Percentiles rank a stretch among this genome's conserved stretches.
These are phyloP conservation scores for Dendrobium chrysotoxum DNA, from an alignment of 106 monocot genomes.

Conservation along the genomic window DNA sequence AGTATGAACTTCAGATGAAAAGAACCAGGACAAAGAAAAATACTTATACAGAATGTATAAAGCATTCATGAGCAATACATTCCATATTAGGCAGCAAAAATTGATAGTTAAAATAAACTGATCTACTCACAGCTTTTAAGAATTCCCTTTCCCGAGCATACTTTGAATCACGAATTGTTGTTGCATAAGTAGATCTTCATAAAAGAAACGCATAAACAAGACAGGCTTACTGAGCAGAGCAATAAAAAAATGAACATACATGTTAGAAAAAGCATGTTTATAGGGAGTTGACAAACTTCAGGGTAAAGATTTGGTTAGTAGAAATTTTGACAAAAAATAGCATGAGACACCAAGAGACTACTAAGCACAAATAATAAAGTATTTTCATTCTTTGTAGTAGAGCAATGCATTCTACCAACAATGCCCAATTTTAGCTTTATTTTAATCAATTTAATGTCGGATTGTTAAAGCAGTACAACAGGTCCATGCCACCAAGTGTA, in stretches of 20 bases:
- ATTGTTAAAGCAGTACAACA: not conserved
- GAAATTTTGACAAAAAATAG: not conserved
- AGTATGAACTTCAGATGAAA: not conserved
- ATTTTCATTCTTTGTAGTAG: not conserved
- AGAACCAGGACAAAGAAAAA: not conserved
- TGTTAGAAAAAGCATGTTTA: not conserved
- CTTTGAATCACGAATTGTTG: slow-evolving; percentile 90
- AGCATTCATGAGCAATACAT: not conserved
- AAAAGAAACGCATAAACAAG: slow-evolving; percentile 4
- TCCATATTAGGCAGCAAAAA: not conserved
- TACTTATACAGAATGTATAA: not conserved
- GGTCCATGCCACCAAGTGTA: not conserved
- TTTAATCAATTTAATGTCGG: not conserved
- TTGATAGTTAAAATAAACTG: not conserved
- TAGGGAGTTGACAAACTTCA: not conserved
- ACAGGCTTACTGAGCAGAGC: not conserved
- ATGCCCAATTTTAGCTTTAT: not conserved
- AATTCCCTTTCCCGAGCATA: slow-evolving; percentile 95
- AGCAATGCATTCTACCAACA: not conserved
- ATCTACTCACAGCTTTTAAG: slow-evolving; percentile 62
- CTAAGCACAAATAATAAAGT: not conserved
- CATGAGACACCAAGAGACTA: not conserved
- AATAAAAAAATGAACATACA: not conserved
- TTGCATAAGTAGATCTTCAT: slow-evolving; percentile 92
- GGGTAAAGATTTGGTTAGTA: not conserved